A percentile compares a stretch with the other conserved stretches of the same genome.
These are phyloP conservation scores for Colletotrichum chlorophyti DNA, from an alignment of 2,329 filamentous ascomycete genomes.

Conservation along the genomic window DNA sequence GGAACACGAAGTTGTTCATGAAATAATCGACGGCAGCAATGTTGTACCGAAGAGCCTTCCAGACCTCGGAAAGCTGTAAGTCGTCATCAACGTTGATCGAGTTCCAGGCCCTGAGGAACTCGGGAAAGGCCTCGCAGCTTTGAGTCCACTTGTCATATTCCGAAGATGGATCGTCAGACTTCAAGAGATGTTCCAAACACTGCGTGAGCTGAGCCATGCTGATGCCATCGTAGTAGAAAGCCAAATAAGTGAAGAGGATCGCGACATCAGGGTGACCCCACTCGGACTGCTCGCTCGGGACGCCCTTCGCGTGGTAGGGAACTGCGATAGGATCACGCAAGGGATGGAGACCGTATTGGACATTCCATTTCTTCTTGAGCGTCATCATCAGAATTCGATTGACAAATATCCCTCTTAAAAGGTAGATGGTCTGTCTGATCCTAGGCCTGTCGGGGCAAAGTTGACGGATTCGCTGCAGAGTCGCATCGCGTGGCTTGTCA, in stretches of 20 bases:
- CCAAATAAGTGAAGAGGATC: conserved; percentile 69
- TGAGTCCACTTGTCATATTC: conserved; percentile 62
- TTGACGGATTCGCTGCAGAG: conserved; percentile 32
- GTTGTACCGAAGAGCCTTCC: conserved; percentile 54
- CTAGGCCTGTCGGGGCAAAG: conserved; percentile 41
- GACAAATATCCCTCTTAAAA: conserved; percentile 69
- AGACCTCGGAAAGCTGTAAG: conserved; percentile 56
- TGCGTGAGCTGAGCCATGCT: conserved; percentile 54
- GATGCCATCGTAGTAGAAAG: conserved; percentile 71
- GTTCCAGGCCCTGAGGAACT: conserved; percentile 57
- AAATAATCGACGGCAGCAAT: conserved; percentile 64
- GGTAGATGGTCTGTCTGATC: conserved; percentile 48
- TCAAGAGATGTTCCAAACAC: conserved; percentile 56
- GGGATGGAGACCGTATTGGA: conserved; percentile 67
- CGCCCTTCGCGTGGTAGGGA: conserved; percentile 71
- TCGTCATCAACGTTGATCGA: conserved; percentile 66
- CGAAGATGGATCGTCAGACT: conserved; percentile 60
- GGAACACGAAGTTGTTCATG: conserved; percentile 70
- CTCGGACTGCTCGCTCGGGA: conserved; percentile 67
- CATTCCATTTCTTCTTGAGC: conserved; percentile 70
- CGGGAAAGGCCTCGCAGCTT: conserved; percentile 47
- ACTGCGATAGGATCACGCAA: conserved; percentile 67
- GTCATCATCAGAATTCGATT: conserved; percentile 65
- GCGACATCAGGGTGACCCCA: conserved; percentile 73
- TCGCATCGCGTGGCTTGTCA: conserved; percentile 30